Evolutionary conservation across 768 basidiomycete species (phyloP).

Genomic region (Podaxis rugospora): DNA sequence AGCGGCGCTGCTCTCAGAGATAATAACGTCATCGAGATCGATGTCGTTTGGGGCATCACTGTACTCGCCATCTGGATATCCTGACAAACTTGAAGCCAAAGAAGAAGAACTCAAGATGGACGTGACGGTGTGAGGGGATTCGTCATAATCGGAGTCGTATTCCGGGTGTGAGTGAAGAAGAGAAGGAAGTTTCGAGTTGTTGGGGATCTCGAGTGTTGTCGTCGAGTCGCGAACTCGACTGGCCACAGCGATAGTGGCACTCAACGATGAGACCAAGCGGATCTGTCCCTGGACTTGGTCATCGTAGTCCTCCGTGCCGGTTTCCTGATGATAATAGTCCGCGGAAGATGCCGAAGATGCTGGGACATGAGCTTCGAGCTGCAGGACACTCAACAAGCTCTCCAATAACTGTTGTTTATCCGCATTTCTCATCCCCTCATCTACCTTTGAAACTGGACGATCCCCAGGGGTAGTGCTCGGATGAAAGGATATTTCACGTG

Average conservation of each 20-base stretch:
- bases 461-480: neutral
- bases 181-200: neutral
- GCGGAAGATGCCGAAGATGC: neutral
- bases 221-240: neutral
- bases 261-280: neutral
- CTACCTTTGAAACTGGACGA: neutral
- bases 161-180: neutral
- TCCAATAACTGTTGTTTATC: neutral
- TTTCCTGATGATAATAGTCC: neutral
- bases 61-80: neutral
- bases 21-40: neutral
- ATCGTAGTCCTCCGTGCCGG: neutral
- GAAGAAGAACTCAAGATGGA: neutral
- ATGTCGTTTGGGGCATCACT: neutral
- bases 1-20: neutral
- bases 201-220: neutral
- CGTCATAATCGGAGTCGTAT: neutral
- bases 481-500: neutral
- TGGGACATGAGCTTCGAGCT: neutral
- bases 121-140: neutral
- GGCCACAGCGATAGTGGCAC: neutral
- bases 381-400: neutral
- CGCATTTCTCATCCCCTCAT: neutral
- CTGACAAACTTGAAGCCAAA: neutral
- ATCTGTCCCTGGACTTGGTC: neutral